These are phyloP conservation scores for Aspergillus arachidicola DNA, from an alignment of 2,329 filamentous ascomycete genomes.

Conservation along the genomic window DNA sequence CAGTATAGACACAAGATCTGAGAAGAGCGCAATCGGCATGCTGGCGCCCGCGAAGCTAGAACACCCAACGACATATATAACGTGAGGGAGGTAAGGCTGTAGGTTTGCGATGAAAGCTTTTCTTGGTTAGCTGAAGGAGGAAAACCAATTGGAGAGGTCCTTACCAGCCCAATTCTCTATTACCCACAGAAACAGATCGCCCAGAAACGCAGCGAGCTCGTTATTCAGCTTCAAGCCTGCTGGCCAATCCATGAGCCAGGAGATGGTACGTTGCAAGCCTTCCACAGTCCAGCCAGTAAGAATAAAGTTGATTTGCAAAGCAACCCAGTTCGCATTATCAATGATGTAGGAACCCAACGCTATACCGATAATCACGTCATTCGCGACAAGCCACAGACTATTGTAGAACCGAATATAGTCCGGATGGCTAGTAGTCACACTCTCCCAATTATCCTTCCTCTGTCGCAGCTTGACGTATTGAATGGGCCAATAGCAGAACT, in stretches of 20 bases:
- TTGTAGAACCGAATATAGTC: conserved; percentile 99
- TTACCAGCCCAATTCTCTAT: conserved; percentile 95
- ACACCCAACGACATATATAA: conserved; percentile 92
- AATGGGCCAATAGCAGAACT: conserved; percentile 99
- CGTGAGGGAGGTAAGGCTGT: conserved; percentile 75
- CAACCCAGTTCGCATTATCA: conserved; percentile 86
- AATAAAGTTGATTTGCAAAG: conserved; percentile 73
- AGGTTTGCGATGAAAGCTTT: conserved; percentile 74
- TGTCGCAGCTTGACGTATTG: conserved; percentile 91
- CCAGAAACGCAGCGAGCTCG: conserved; percentile 89
- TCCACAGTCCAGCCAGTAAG: conserved; percentile 83
- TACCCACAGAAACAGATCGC: conserved; percentile 95
- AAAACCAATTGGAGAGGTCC: conserved; percentile 17
- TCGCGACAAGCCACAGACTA: conserved; percentile 95
- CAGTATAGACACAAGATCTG: conserved; percentile 85
- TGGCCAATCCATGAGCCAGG: conserved; percentile 94
- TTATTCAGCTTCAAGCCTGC: conserved; percentile 94
- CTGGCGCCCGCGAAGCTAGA: conserved; percentile 94
- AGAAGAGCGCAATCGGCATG: conserved; percentile 95
- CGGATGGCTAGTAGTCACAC: conserved; percentile 89
- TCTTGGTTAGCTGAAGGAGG: conserved; percentile 18
- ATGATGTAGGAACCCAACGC: conserved; percentile 96
- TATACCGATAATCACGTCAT: conserved; percentile 98
- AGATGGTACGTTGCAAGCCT: conserved; percentile 83
- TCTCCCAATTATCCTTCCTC: conserved; percentile 90